Conservation (phyloP, 805 yeast species). For the Saturnispora gosingensis region DNA sequence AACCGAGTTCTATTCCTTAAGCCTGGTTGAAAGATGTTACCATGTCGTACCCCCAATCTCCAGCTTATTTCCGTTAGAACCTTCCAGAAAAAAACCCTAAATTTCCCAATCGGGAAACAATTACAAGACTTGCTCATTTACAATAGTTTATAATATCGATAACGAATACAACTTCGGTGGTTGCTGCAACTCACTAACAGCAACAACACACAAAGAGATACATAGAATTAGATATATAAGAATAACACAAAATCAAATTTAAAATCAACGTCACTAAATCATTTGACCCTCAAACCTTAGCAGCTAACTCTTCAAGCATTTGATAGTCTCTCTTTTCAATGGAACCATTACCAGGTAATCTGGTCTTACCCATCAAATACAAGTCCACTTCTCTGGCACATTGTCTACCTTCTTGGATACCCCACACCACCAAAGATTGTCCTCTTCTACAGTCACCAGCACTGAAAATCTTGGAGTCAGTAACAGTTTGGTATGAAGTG, state of each 20-base stretch:
- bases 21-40: not conserved
- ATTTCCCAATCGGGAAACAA: not conserved
- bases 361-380: slow-evolving; percentile 65
- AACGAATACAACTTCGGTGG: not conserved
- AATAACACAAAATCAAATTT: not conserved
- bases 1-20: no score
- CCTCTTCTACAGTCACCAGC: slow-evolving; percentile 99
- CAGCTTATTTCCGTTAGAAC: not conserved
- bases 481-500: slow-evolving; percentile 55
- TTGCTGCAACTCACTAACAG: not conserved
- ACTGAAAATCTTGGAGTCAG: slow-evolving; percentile 66
- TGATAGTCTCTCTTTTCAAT: slow-evolving; percentile 78
- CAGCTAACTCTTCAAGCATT: slow-evolving; percentile 67
- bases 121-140: not conserved
- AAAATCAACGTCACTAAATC: not conserved
- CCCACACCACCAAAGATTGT: slow-evolving; percentile 97
- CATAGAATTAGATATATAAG: not conserved
- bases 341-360: slow-evolving; percentile 91
- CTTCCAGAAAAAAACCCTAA: not conserved
- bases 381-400: slow-evolving; percentile 92
- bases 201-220: not conserved
- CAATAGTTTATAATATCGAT: not conserved
- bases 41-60: not conserved
- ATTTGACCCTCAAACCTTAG: slow-evolving; percentile 33
- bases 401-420: slow-evolving; percentile 98